Evolutionary conservation across 2,329 filamentous ascomycete species (phyloP).

Genomic region (Fusarium anthophilum): DNA sequence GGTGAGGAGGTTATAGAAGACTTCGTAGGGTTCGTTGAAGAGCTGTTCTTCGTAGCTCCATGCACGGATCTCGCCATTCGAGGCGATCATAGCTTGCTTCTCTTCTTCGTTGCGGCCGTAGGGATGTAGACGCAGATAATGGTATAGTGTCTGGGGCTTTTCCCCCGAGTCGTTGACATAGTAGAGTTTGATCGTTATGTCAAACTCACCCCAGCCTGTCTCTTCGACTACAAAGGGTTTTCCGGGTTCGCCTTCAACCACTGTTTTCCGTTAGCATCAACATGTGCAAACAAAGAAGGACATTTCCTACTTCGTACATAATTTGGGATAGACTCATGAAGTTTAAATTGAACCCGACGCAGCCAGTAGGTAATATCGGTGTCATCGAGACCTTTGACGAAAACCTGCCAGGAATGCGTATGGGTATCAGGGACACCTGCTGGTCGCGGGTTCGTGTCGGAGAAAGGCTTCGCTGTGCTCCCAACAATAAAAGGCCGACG

Average conservation of each 20-base stretch:
- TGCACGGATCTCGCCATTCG: slow-evolving; percentile 72
- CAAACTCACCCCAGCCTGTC: slow-evolving; percentile 98
- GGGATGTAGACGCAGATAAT: slow-evolving; percentile 89
- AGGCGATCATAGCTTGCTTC: slow-evolving; percentile 67
- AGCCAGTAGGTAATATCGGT: slow-evolving; percentile 95
- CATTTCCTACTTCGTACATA: slow-evolving; percentile 74
- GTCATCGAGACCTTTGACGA: slow-evolving; percentile 88
- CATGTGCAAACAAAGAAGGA: background rate
- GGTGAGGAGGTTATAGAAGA: slow-evolving; percentile 89
- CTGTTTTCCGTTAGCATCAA: slow-evolving; percentile 46
- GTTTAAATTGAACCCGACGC: slow-evolving; percentile 96
- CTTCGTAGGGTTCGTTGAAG: slow-evolving; percentile 96
- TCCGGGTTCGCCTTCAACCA: slow-evolving; percentile 76
- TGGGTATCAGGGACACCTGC: slow-evolving; percentile 84
- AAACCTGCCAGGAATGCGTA: slow-evolving; percentile 96
- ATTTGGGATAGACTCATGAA: slow-evolving; percentile 96
- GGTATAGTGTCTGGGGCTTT: slow-evolving; percentile 95
- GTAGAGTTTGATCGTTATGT: slow-evolving; percentile 94
- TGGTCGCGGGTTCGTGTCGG: slow-evolving; percentile 82
- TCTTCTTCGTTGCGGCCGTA: slow-evolving; percentile 85
- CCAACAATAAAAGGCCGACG: slow-evolving; percentile 77
- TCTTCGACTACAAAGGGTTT: slow-evolving; percentile 85
- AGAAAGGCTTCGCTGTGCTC: slow-evolving; percentile 81
- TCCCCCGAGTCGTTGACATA: slow-evolving; percentile 88
- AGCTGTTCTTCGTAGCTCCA: slow-evolving; percentile 94